Percentiles rank a stretch among this genome's conserved stretches.
Evolutionary conservation across 2,329 filamentous ascomycete species (phyloP).

Genomic region (Cyanodermella asteris): DNA sequence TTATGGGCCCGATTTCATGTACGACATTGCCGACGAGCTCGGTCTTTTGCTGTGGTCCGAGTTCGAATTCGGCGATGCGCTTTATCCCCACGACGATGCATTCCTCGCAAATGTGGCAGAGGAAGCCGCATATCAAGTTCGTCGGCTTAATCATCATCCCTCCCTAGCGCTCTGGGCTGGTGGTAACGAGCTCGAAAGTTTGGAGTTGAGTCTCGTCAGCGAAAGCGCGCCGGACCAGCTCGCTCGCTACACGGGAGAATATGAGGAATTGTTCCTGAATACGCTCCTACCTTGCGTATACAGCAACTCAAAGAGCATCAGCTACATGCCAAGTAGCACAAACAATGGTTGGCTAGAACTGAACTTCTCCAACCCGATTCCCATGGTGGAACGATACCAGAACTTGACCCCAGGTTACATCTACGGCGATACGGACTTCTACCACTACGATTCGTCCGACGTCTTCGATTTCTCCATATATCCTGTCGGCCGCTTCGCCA

Average conservation of each 20-base stretch:
- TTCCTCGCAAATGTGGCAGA: constrained; percentile 34
- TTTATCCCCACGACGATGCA: constrained; percentile 32
- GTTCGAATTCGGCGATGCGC: constrained; percentile 38
- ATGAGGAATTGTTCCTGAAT: constrained; percentile 35
- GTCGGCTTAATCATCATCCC: constrained; percentile 39
- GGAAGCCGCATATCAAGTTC: constrained; percentile 37
- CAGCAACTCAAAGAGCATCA: constrained; percentile 35
- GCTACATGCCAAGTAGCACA: constrained; percentile 38
- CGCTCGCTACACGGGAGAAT: constrained; percentile 25
- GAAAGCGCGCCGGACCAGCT: constrained; percentile 20
- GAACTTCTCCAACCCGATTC: constrained; percentile 29
- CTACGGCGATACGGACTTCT: constrained; percentile 41
- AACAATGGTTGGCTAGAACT: constrained; percentile 35
- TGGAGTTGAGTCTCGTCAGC: constrained; percentile 24
- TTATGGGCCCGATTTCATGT: constrained; percentile 40
- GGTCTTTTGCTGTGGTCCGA: constrained; percentile 41
- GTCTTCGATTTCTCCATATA: constrained; percentile 34
- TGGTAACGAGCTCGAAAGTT: constrained; percentile 40
- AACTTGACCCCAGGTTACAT: constrained; percentile 30
- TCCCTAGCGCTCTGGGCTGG: constrained; percentile 32
- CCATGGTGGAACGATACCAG: constrained; percentile 34
- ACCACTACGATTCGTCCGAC: constrained; percentile 31
- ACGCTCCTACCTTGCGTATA: constrained; percentile 34
- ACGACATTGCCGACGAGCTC: constrained; percentile 38
- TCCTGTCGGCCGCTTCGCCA: constrained; percentile 38